Percentiles rank a stretch among this genome's conserved stretches.
Evolutionary conservation across 225 moss, liverwort and hornwort genomes (phyloP).

Genomic region (Polytrichum commune): DNA sequence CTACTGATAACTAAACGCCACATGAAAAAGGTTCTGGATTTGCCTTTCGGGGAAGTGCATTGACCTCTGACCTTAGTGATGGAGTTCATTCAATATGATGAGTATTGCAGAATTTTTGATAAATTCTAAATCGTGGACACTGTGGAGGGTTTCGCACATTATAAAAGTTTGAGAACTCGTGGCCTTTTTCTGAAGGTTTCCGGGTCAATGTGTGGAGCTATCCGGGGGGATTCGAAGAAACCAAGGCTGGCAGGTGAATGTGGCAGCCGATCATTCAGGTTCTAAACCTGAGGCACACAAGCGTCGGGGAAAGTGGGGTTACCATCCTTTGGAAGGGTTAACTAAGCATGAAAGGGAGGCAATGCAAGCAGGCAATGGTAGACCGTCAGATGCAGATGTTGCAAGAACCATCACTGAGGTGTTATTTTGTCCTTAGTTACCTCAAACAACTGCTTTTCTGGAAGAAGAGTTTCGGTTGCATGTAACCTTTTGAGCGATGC

Average conservation of each 20-base stretch:
- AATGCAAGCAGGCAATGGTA: slow-evolving; percentile 74
- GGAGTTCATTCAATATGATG: background rate
- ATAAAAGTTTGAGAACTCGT: slow-evolving; percentile 9
- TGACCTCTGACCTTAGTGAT: background rate
- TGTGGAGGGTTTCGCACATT: background rate
- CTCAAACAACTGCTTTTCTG: too few species aligned
- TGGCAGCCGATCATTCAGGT: slow-evolving; percentile 90
- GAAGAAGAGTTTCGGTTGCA: too few species aligned
- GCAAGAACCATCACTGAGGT: slow-evolving; percentile 93
- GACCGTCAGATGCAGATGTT: slow-evolving; percentile 71
- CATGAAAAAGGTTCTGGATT: too few species aligned
- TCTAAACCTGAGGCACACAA: slow-evolving; percentile 85
- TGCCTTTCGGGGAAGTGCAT: too few species aligned
- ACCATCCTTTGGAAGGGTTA: slow-evolving; percentile 92
- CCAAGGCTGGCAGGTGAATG: slow-evolving; percentile 65
- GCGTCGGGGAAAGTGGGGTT: slow-evolving; percentile 82
- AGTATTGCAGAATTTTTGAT: background rate
- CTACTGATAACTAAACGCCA: too few species aligned
- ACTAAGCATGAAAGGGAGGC: slow-evolving; percentile 83
- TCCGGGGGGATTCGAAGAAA: slow-evolving; percentile 42
- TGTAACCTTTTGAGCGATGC: too few species aligned
- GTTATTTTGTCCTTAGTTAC: background rate
- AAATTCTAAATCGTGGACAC: background rate
- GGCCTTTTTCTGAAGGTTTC: slow-evolving; percentile 42
- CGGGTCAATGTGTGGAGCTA: slow-evolving; percentile 53